Evolutionary conservation across 805 yeast species (phyloP).

Genomic region (Saturnispora serradocipensis): DNA sequence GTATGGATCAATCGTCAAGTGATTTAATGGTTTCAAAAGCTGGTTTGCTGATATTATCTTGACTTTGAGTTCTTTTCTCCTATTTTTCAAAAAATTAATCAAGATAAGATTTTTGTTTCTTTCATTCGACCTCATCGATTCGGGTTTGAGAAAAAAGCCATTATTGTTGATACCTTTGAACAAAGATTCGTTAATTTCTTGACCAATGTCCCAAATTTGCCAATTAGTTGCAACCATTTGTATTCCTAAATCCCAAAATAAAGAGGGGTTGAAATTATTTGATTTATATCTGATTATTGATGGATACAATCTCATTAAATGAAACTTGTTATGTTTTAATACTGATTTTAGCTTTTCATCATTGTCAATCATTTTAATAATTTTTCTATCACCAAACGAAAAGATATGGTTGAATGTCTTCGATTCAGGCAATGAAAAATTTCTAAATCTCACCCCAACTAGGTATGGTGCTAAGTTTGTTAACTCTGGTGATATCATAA

Average conservation of each 20-base stretch:
- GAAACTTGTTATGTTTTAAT: conserved; percentile 67
- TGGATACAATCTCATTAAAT: conserved; percentile 81
- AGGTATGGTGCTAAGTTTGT: conserved; percentile 61
- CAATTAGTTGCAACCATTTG: conserved; percentile 97
- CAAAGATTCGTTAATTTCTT: conserved; percentile 79
- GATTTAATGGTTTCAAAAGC: conserved; percentile 58
- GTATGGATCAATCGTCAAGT: conserved; percentile 45
- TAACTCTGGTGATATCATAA: conserved; percentile 32
- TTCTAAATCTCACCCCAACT: conserved; percentile 68
- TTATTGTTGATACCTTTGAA: conserved; percentile 38
- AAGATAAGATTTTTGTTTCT: background rate
- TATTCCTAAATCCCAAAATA: conserved; percentile 75
- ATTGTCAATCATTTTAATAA: conserved; percentile 58
- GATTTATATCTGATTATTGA: conserved; percentile 68
- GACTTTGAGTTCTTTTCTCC: conserved; percentile 26
- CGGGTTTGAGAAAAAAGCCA: conserved; percentile 80
- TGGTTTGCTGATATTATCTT: conserved; percentile 74
- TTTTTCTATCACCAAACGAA: conserved; percentile 70
- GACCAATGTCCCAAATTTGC: conserved; percentile 88
- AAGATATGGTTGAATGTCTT: conserved; percentile 75
- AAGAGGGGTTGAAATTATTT: conserved; percentile 70
- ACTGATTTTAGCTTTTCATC: conserved; percentile 44
- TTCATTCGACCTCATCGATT: conserved; percentile 16
- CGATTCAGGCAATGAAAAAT: conserved; percentile 80
- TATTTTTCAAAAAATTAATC: background rate